phyloP scores from a whole-genome alignment of 257 asterid species.

The Plantago major region DNA sequence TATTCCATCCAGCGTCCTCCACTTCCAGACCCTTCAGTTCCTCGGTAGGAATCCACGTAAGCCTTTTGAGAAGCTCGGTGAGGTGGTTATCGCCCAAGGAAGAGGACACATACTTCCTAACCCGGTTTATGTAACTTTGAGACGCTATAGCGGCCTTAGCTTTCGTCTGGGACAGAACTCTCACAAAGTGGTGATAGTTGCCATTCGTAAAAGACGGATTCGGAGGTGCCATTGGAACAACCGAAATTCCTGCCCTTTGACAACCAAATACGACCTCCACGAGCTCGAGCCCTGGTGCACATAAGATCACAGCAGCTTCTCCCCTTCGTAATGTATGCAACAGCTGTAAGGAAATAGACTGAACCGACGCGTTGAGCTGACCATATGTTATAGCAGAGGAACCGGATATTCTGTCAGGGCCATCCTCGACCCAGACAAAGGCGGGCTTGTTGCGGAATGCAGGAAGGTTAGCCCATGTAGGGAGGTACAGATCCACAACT shows the following conservation, averaged over 20 bases:
- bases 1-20: not conserved
- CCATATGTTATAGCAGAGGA: constrained; percentile 41
- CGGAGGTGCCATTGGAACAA: constrained; percentile 58
- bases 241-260: constrained; percentile 64
- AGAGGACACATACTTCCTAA: constrained; percentile 24
- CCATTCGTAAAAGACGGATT: constrained; percentile 26
- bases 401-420: constrained; percentile 4
- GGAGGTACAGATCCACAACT: constrained; percentile 71
- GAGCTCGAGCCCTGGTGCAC: constrained; percentile 60
- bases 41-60: constrained; percentile 50
- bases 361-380: constrained; percentile 45
- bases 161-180: constrained; percentile 65
- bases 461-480: constrained; percentile 53
- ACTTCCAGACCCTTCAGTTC: constrained; percentile 23
- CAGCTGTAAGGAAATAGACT: constrained; percentile 40
- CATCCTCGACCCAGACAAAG: constrained; percentile 57
- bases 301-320: constrained; percentile 48
- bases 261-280: constrained; percentile 63
- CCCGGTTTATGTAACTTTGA: constrained; percentile 30
- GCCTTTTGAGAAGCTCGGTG: constrained; percentile 23
- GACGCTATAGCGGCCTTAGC: constrained; percentile 70
- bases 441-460: constrained; percentile 61
- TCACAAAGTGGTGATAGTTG: constrained; percentile 43
- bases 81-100: constrained; percentile 24
- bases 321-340: constrained; percentile 33